Conservation (phyloP, 192 early-diverging fungal species). For the Chytriomyces sp. region DNA sequence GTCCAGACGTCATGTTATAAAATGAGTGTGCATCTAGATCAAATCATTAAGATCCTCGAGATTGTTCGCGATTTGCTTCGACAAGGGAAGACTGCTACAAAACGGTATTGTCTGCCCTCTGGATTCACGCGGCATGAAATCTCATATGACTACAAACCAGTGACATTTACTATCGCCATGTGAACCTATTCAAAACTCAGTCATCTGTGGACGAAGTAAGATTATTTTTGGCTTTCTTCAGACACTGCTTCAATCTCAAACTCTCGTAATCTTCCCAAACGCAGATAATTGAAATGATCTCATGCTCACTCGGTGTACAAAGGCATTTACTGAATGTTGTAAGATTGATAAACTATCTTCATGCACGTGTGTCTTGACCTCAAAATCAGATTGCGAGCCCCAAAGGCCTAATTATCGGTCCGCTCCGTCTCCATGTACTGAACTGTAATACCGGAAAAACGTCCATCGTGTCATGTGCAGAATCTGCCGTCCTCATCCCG, state of each 20-base stretch:
- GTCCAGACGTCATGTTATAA: no score
- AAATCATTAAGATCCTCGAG: constrained; percentile 21
- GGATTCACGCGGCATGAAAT: no score
- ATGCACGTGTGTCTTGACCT: background rate
- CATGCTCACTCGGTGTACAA: constrained; percentile 38
- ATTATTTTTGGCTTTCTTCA: background rate
- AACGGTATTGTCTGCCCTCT: constrained; percentile 36
- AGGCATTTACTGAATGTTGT: constrained; percentile 35
- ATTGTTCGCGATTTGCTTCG: constrained; percentile 24
- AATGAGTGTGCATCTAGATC: background rate
- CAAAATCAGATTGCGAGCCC: constrained; percentile 25
- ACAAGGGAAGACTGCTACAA: constrained; percentile 32
- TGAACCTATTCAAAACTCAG: constrained; percentile 33
- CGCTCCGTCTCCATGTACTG: constrained; percentile 20
- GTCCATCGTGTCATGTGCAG: constrained; percentile 4
- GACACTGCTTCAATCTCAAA: background rate
- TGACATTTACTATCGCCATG: constrained; percentile 43
- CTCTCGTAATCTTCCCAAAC: background rate
- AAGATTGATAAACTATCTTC: no score
- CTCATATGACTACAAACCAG: background rate
- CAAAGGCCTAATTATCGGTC: constrained; percentile 39
- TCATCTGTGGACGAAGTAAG: constrained; percentile 32
- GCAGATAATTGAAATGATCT: constrained; percentile 37
- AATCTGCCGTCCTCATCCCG: constrained; percentile 28
- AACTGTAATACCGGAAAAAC: constrained; percentile 17